A percentile compares a stretch with the other conserved stretches of the same genome.
These are phyloP conservation scores for Purpureocillium takamizusanense DNA, from an alignment of 2,329 filamentous ascomycete genomes.

Conservation along the genomic window DNA sequence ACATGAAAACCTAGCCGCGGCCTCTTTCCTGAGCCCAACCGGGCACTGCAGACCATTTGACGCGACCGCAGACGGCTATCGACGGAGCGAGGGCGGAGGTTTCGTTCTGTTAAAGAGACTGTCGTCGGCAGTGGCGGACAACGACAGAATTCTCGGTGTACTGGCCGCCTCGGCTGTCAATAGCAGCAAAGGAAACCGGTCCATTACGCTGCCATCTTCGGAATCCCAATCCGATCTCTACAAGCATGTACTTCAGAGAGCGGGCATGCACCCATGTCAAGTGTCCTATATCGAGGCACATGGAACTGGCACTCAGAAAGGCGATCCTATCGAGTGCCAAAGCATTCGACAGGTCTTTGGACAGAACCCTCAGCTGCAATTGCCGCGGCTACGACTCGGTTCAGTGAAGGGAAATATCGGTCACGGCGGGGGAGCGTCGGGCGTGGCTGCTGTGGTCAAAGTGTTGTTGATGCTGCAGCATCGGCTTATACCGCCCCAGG, in stretches of 20 bases:
- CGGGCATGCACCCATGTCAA: constrained; percentile 9
- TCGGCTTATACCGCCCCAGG: constrained; percentile 13
- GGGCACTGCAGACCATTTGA: constrained; percentile 19
- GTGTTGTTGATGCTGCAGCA: constrained; percentile 21
- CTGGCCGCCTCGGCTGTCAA: constrained; percentile 26
- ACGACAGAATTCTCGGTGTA: constrained; percentile 37
- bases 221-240: constrained; percentile 20
- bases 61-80: constrained; percentile 34
- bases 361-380: not conserved
- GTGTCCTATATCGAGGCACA: constrained; percentile 32
- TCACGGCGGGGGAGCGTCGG: constrained; percentile 16
- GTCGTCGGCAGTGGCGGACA: constrained; percentile 37
- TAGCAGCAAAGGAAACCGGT: constrained; percentile 12
- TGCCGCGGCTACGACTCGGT: constrained; percentile 11
- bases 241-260: constrained; percentile 11
- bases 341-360: constrained; percentile 11
- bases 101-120: constrained; percentile 37
- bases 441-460: constrained; percentile 21
- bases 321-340: constrained; percentile 32
- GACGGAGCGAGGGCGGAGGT: constrained; percentile 37
- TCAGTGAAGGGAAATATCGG: constrained; percentile 23
- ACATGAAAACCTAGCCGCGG: constrained; percentile 11
- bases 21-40: constrained; percentile 15
- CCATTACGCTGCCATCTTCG: constrained; percentile 17
- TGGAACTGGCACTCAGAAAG: constrained; percentile 36